Evolutionary conservation across 805 yeast species (phyloP), one percentile per base, ranked within the genome.

Genomic region (Lachancea lanzarotensis): DNA sequence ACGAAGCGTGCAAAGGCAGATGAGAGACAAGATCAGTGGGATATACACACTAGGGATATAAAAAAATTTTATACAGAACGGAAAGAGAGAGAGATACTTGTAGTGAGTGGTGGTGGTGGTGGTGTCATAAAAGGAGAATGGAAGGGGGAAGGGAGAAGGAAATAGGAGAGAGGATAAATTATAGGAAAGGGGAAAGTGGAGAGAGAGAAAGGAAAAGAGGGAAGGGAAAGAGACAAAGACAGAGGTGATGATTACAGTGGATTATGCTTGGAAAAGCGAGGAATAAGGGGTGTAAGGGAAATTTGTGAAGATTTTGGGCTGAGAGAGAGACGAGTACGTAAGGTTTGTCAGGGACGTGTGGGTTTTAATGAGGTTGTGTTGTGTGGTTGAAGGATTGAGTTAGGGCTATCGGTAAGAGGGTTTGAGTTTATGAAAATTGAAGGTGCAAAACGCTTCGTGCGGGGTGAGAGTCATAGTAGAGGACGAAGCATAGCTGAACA

Each of bases 381-480:
- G 33, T 13, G 33, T 12, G 6, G 16, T 12, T 6, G n/a, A n/a
- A 30, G 33, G 33, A 30, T 6, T 12, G 33, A 30, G n/a, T n/a
- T n/a, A n/a, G n/a, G n/a, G n/a, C n/a, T n/a, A 30, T 12, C 11
- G 19, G 6, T 13, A 32, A 15, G 19, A 37, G 38, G 43, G 43
- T 32, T 26, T 22, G 30, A 40, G 43, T 40, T 40, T 25, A 15
- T 33, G 29, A 40, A 32, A 32, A 27, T 12, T 33, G 37, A 18
- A 32, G 8, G n/a, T 15, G 32, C 19, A 5, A 19, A 16, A 2
- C 13, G 13, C 37, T 40, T 40, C 43, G 43, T 40, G 12, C 16
- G 13, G 11, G 4, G 32, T 40, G 43, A 40, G n/a, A n/a, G n/a
- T n/a, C n/a, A n/a, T n/a, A n/a, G n/a, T n/a, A n/a, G n/a, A n/a